Evolutionary conservation across 2,329 filamentous ascomycete genomes (phyloP).

Genomic region (Cladorrhinum sp.): DNA sequence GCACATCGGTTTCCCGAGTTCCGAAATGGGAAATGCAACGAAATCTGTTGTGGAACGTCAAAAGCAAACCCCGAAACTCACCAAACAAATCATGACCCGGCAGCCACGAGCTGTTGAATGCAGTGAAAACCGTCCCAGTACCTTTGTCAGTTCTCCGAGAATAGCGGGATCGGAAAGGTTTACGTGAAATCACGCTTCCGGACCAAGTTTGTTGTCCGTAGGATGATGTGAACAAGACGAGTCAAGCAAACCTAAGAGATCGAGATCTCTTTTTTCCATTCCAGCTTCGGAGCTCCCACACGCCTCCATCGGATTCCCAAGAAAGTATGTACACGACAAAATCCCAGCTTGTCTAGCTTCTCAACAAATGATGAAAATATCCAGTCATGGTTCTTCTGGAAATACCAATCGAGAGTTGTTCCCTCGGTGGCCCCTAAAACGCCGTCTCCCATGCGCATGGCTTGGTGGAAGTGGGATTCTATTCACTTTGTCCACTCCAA

Average conservation of each 20-base stretch:
- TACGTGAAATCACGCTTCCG: not conserved
- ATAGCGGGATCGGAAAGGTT: not conserved
- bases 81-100: too few species aligned
- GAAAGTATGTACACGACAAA: not conserved
- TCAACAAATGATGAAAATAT: not conserved
- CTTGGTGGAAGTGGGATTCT: not conserved
- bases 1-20: not conserved
- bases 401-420: not conserved
- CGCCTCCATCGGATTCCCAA: not conserved
- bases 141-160: not conserved
- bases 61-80: not conserved
- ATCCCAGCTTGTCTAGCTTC: not conserved
- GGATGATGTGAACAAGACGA: not conserved
- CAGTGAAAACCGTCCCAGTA: not conserved
- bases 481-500: too few species aligned
- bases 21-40: not conserved
- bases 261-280: not conserved
- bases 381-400: not conserved
- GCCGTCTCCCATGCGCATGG: not conserved
- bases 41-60: not conserved
- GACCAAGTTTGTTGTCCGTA: not conserved
- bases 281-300: not conserved
- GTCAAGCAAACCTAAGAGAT: not conserved
- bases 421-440: not conserved
- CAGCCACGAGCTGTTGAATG: not conserved